Evolutionary conservation across 352 stramenopile genomes (phyloP).

Genomic region (Globisporangium solare): DNA sequence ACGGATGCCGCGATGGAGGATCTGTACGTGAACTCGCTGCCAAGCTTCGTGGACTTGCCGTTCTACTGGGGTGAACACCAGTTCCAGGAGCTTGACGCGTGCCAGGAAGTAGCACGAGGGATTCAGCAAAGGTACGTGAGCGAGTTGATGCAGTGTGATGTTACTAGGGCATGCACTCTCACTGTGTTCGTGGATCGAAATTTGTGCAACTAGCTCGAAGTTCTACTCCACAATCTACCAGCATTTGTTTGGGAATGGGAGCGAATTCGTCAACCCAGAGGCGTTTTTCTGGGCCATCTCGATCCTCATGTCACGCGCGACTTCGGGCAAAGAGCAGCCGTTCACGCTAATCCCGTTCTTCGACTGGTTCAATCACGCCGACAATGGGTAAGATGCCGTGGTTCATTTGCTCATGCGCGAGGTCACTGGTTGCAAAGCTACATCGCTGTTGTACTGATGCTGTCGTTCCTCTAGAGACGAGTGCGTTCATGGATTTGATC

Average conservation of each 20-base stretch:
- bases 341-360: constrained; percentile 85
- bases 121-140: constrained; percentile 59
- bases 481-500: constrained; percentile 59
- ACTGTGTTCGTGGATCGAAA: constrained; percentile 13
- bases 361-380: constrained; percentile 82
- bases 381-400: constrained; percentile 31
- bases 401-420: not conserved
- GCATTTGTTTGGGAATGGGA: constrained; percentile 59
- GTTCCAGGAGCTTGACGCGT: constrained; percentile 57
- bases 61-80: constrained; percentile 65
- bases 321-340: constrained; percentile 62
- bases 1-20: constrained; percentile 26
- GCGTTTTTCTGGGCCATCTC: constrained; percentile 81
- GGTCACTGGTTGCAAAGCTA: not conserved
- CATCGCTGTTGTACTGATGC: not conserved
- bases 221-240: constrained; percentile 71
- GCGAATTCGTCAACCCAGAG: constrained; percentile 46
- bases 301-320: constrained; percentile 76
- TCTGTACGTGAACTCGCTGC: constrained; percentile 57
- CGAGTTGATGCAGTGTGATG: not conserved
- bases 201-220: constrained; percentile 26
- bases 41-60: constrained; percentile 52
- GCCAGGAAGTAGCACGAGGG: constrained; percentile 44
- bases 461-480: constrained; percentile 34
- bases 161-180: not conserved